phyloP scores from a whole-genome alignment of 768 basidiomycete species.

The Phanerodontia chrysosporium region DNA sequence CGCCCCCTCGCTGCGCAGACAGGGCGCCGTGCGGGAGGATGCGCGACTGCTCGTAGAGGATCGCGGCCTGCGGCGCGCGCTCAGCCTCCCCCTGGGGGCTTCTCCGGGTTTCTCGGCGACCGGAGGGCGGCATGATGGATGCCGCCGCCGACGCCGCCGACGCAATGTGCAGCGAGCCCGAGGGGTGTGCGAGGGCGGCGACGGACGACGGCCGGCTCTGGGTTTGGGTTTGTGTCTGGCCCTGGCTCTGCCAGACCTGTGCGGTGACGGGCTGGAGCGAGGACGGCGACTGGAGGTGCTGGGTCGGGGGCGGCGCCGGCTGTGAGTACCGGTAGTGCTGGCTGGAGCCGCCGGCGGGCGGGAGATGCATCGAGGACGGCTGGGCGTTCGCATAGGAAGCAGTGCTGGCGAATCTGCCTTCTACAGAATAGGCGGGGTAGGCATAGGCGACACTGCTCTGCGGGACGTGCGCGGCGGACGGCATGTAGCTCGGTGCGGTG shows the following conservation, averaged over 20 bases:
- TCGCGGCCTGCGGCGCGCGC: slow-evolving; percentile 49
- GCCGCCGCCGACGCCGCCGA: slow-evolving; percentile 4
- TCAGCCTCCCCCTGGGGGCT: slow-evolving; percentile 41
- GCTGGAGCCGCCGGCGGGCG: slow-evolving; percentile 6
- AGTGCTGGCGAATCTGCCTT: slow-evolving; percentile 9
- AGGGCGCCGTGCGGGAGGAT: slow-evolving; percentile 18
- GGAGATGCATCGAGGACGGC: slow-evolving; percentile 11
- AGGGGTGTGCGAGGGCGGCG: neutral
- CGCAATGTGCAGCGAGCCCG: slow-evolving; percentile 1
- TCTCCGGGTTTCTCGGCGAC: slow-evolving; percentile 15
- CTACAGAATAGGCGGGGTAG: slow-evolving; percentile 7
- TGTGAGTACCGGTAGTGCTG: neutral
- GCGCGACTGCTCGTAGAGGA: slow-evolving; percentile 49
- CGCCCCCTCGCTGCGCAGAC: slow-evolving; percentile 6
- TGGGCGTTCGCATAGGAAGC: slow-evolving; percentile 9
- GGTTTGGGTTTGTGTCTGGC: neutral
- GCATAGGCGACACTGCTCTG: neutral
- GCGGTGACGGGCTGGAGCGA: neutral
- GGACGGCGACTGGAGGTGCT: slow-evolving; percentile 21
- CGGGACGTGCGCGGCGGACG: slow-evolving; percentile 3
- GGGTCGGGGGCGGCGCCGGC: slow-evolving; percentile 19
- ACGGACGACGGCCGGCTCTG: neutral
- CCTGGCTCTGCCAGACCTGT: neutral
- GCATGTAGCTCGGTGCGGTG: slow-evolving; percentile 8
- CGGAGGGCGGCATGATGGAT: slow-evolving; percentile 13